These are phyloP conservation scores for rapeseed (Brassica napus) DNA, from an alignment of 345 rosid genomes.

Conservation along the genomic window Da-Ae NC_063442.1:2801001-2801500, in stretches of 20 bases:
- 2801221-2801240: neutral
- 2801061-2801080: constrained; percentile 19
- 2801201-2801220: neutral
- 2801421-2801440: neutral
- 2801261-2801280: neutral
- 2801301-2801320: neutral
- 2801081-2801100: constrained; percentile 24
- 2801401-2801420: neutral
- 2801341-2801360: neutral
- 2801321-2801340: neutral
- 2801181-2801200: neutral
- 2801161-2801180: constrained; percentile 1
- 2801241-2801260: neutral
- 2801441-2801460: neutral
- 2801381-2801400: neutral
- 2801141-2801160: constrained; percentile 6
- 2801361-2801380: neutral
- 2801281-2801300: neutral
- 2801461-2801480: neutral
- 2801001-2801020: constrained; percentile 23
- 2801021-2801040: constrained; percentile 39
- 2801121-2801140: constrained; percentile 33
- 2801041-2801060: constrained; percentile 42
- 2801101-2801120: constrained; percentile 30
- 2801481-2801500: neutral